Conservation (phyloP, 139 green algal species). For the Pseudopediastrum boryanum region DNA sequence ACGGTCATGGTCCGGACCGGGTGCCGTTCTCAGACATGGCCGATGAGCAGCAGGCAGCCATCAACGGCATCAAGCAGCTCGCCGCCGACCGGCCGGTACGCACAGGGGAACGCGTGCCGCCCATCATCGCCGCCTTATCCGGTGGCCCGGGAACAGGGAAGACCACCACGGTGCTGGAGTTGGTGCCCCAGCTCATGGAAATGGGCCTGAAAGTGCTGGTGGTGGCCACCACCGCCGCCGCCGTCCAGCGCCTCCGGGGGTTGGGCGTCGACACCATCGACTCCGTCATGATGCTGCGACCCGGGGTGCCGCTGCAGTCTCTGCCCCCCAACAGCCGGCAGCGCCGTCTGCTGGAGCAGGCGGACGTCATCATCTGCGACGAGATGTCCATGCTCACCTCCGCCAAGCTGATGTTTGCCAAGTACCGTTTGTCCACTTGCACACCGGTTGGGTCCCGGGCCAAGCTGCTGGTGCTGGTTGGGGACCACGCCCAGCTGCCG, state of each 20-base stretch:
- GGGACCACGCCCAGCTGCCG: conserved; percentile 8
- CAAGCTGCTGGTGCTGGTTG: conserved; percentile 15
- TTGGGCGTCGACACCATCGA: background rate
- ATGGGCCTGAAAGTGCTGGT: background rate
- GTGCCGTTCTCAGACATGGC: no score
- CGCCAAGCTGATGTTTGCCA: background rate
- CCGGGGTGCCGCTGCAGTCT: background rate
- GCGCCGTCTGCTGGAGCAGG: background rate
- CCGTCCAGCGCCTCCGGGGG: background rate
- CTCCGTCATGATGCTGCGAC: background rate
- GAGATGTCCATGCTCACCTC: conserved; percentile 9
- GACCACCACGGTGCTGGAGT: no score
- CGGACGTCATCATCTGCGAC: background rate
- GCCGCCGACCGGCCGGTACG: no score
- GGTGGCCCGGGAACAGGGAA: no score
- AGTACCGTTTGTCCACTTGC: background rate
- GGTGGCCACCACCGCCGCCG: conserved; percentile 3
- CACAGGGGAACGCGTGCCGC: no score
- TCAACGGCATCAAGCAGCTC: no score
- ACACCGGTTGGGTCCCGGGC: background rate
- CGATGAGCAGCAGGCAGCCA: no score
- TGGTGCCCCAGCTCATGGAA: no score
- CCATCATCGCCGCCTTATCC: no score
- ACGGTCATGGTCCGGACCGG: no score
- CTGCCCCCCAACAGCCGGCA: background rate